Evolutionary conservation across 2,329 filamentous ascomycete species (phyloP).

Genomic region (Monilinia laxa): DNA sequence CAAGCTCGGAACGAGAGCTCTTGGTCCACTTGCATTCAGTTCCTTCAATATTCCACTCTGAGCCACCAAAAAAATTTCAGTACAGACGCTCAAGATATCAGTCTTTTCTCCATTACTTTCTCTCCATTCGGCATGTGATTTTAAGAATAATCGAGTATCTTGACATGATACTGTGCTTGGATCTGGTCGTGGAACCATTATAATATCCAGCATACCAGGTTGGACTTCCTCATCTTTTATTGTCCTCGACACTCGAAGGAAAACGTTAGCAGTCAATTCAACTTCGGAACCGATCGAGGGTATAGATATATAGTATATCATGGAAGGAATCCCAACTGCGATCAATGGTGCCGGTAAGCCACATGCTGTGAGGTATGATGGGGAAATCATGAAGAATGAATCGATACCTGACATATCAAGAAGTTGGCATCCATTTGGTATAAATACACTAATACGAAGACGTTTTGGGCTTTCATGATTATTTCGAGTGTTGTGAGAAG

Average conservation of each 20-base stretch:
- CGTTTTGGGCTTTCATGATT: too few species aligned
- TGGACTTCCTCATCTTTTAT: slow-evolving; percentile 48
- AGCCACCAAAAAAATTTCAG: slow-evolving; percentile 50
- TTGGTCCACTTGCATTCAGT: slow-evolving; percentile 49
- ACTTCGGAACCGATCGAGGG: slow-evolving; percentile 43
- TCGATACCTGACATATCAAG: too few species aligned
- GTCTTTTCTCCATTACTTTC: slow-evolving; percentile 40
- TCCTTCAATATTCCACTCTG: slow-evolving; percentile 51
- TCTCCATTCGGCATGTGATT: slow-evolving; percentile 41
- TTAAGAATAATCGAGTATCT: slow-evolving; percentile 46
- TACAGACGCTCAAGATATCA: slow-evolving; percentile 54
- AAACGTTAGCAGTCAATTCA: slow-evolving; percentile 45
- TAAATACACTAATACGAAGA: too few species aligned
- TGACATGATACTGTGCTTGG: slow-evolving; percentile 41
- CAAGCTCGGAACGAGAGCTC: slow-evolving; percentile 44
- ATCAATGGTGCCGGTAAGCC: slow-evolving; percentile 43
- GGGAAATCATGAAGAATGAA: slow-evolving; percentile 41
- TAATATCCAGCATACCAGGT: slow-evolving; percentile 52
- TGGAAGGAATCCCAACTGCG: slow-evolving; percentile 46
- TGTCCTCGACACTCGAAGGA: slow-evolving; percentile 46
- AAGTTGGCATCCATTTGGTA: too few species aligned
- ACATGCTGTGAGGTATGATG: slow-evolving; percentile 46
- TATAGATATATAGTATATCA: slow-evolving; percentile 50
- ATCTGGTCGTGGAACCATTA: slow-evolving; percentile 53
- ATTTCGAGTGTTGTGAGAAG: too few species aligned